These are phyloP conservation scores for Colletotrichum liriopes DNA, from an alignment of 2,329 filamentous ascomycete species.

Conservation along the genomic window DNA sequence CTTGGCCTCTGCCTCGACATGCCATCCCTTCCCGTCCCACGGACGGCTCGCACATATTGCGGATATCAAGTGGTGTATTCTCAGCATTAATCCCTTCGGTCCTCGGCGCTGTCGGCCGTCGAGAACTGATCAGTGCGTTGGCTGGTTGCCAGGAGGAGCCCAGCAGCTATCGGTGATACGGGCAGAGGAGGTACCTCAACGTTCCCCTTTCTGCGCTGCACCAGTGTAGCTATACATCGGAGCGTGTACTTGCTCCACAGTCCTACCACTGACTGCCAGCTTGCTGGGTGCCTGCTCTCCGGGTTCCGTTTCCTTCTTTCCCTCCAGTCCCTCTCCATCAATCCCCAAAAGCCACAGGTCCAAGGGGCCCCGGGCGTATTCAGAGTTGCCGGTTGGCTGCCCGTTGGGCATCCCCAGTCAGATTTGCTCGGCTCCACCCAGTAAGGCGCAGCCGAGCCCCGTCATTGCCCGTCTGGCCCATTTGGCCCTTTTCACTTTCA, in stretches of 20 bases:
- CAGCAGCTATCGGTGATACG: constrained; percentile 4
- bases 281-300: constrained; percentile 24
- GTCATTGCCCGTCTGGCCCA: constrained; percentile 23
- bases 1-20: constrained; percentile 4
- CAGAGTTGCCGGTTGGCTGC: constrained; percentile 35
- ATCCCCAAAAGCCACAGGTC: constrained; percentile 20
- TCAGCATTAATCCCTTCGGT: constrained; percentile 12
- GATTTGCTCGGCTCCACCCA: constrained; percentile 32
- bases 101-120: constrained; percentile 22
- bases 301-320: constrained; percentile 16
- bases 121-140: constrained; percentile 33
- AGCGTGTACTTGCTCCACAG: not conserved
- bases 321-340: constrained; percentile 2
- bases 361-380: constrained; percentile 18
- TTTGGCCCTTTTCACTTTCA: constrained; percentile 15
- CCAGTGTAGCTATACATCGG: not conserved
- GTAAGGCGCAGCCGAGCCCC: constrained; percentile 38
- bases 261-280: not conserved
- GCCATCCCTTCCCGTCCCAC: constrained; percentile 21
- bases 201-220: not conserved
- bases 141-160: constrained; percentile 15
- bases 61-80: not conserved
- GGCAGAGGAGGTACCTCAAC: not conserved
- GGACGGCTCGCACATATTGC: not conserved
- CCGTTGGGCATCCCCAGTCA: constrained; percentile 16